A percentile compares a stretch with the other conserved stretches of the same genome.
Conservation (phyloP, 2,329 filamentous ascomycete species). For the Apiospora phragmitis region DNA sequence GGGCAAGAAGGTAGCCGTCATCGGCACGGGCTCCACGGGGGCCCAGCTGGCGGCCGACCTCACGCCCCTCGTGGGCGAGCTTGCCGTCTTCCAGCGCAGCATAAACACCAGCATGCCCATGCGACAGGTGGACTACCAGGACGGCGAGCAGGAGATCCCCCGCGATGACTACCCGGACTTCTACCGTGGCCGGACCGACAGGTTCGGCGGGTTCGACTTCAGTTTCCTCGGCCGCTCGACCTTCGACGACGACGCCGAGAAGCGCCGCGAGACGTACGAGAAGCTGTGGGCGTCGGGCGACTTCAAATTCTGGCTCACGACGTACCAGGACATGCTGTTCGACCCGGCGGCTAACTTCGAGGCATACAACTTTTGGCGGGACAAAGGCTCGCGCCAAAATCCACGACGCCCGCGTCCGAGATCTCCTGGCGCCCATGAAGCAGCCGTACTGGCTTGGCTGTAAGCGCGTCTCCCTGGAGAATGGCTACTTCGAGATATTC, state of each 20-base stretch:
- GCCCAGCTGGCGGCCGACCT: constrained; percentile 63
- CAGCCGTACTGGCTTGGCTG: constrained; percentile 54
- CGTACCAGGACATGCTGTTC: constrained; percentile 52
- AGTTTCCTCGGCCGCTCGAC: constrained; percentile 54
- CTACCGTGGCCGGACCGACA: constrained; percentile 51
- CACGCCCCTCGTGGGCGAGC: constrained; percentile 46
- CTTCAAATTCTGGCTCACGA: constrained; percentile 52
- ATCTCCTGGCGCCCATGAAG: constrained; percentile 50
- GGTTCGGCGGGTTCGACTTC: constrained; percentile 60
- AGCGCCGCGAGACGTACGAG: constrained; percentile 49
- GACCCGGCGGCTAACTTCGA: constrained; percentile 47
- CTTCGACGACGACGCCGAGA: constrained; percentile 49
- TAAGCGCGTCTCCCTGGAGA: constrained; percentile 39
- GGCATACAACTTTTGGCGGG: constrained; percentile 53
- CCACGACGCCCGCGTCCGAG: constrained; percentile 43
- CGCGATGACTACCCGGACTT: constrained; percentile 52
- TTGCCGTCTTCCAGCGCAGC: constrained; percentile 64
- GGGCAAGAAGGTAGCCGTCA: constrained; percentile 59
- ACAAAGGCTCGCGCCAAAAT: constrained; percentile 50
- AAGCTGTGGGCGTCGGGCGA: constrained; percentile 49
- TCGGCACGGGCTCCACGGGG: constrained; percentile 64
- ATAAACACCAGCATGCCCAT: constrained; percentile 66
- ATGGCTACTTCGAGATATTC: constrained; percentile 32
- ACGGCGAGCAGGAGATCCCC: constrained; percentile 37
- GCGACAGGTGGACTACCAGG: constrained; percentile 44